Percentiles rank a stretch among this genome's conserved stretches.
phyloP scores from a whole-genome alignment of 2,329 filamentous ascomycete species.

The Atkinsonella texensis region DNA sequence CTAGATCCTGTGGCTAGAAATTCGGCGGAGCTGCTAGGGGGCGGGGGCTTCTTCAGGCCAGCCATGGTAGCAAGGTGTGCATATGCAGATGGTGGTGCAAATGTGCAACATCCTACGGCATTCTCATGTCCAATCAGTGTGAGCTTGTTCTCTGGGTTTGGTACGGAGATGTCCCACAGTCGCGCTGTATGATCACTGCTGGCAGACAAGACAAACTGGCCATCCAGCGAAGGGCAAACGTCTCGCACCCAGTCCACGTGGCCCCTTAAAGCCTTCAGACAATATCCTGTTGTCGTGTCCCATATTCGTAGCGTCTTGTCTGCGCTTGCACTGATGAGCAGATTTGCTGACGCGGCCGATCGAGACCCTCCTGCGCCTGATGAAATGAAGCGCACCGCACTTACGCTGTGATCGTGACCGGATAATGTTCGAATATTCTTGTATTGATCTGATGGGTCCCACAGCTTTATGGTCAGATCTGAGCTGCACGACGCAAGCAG shows the following conservation, averaged over 20 bases:
- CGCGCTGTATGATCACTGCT: constrained; percentile 71
- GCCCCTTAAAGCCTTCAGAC: constrained; percentile 71
- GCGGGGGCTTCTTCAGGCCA: constrained; percentile 71
- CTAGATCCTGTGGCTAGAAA: constrained; percentile 81
- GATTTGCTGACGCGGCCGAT: constrained; percentile 60
- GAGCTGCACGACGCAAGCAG: constrained; percentile 54
- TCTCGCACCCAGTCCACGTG: constrained; percentile 83
- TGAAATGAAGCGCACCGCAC: constrained; percentile 74
- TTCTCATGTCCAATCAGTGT: constrained; percentile 79
- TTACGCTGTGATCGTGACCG: constrained; percentile 85
- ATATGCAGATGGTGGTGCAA: constrained; percentile 73
- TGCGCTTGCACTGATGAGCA: constrained; percentile 72
- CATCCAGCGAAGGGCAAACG: constrained; percentile 71
- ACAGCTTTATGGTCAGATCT: constrained; percentile 87
- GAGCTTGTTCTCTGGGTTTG: constrained; percentile 55
- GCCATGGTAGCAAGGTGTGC: constrained; percentile 64
- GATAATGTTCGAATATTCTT: constrained; percentile 88
- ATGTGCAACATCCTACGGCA: constrained; percentile 70
- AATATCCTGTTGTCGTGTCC: constrained; percentile 87
- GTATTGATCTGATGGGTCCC: constrained; percentile 83
- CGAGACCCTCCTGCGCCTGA: constrained; percentile 67
- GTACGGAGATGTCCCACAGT: constrained; percentile 67
- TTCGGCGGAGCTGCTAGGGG: constrained; percentile 63
- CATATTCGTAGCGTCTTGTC: constrained; percentile 78
- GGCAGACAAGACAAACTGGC: constrained; percentile 67